Base-by-base conservation (phyloP, 768 basidiomycete genomes). In the Lenzites betulinus region DNA sequence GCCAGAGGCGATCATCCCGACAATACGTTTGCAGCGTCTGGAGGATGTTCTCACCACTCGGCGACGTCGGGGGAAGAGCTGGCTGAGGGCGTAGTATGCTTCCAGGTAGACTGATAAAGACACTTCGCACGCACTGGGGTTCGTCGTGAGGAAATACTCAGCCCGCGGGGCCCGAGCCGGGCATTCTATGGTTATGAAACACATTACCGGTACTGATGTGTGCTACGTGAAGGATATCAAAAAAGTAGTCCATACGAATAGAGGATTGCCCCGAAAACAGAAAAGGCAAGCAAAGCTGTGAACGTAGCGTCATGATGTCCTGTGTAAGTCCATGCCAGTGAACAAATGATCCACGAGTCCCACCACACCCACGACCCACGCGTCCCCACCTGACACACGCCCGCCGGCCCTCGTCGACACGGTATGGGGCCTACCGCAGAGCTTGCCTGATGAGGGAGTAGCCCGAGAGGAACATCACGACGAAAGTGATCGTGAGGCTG, bases 391-490 rank as follows among this genome's bases (percentile, higher is more conserved):
- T 26, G 48, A 35, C n/a, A 12, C 43, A 18, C 2, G 6, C 38
- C 20, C 41, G 20, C n/a, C 28, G 30, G 46, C 51, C 12, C 49
- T 16, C 12, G n/a, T 20, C 36, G 35, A 49, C 38, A 25, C 25
- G 12, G 20, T 25, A n/a, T 12, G 2, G 18, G 41, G 23, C 28
- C 57, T 69, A 71, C 54, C 69, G 73, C 53, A 65, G 26, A 28
- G 68, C 60, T 41, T 71, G 73, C 41, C 86, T 77, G 33, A 89
- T 72, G 47, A 88, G 71, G 4, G 81, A 77, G 67, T 83, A 81
- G 28, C 88, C 88, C n/a, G 86, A 88, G 26, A 88, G 74, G 69
- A 89, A 77, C 73, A 88, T 79, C 68, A 90, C 76, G 64, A 88
- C 72, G 54, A 89, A 72, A 2, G 85, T 83, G 46, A 83, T 78